Percentiles rank a stretch among this genome's conserved stretches.
Evolutionary conservation across 371 early-diverging fungal genomes (phyloP).

Genomic region (Lichtheimia corymbifera): DNA sequence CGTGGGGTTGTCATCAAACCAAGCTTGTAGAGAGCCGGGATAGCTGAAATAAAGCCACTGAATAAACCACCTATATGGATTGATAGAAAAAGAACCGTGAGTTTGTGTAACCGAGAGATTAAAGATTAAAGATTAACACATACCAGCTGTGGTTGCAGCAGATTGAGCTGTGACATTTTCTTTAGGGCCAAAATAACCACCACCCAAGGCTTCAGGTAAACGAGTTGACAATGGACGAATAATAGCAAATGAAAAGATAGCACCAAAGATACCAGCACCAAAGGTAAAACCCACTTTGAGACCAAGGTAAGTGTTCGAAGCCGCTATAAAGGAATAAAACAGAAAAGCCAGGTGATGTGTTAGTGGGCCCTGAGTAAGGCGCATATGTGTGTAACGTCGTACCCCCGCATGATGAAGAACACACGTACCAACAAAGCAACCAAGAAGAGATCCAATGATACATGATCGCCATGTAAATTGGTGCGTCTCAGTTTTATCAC

Average conservation of each 20-base stretch:
- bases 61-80: conserved; percentile 55
- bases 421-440: conserved; percentile 34
- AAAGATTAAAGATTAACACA: too few relatives aligned
- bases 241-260: conserved; percentile 70
- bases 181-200: conserved; percentile 67
- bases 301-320: conserved; percentile 76
- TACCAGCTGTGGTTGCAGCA: conserved; percentile 63
- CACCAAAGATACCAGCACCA: conserved; percentile 71
- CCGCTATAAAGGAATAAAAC: conserved; percentile 41
- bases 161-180: conserved; percentile 71
- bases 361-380: background rate
- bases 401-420: background rate
- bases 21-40: conserved; percentile 72
- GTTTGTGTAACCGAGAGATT: too few relatives aligned
- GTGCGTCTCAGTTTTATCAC: background rate
- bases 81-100: too few relatives aligned
- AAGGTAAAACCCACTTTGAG: conserved; percentile 75
- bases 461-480: conserved; percentile 52
- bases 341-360: conserved; percentile 1
- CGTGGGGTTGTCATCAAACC: conserved; percentile 52
- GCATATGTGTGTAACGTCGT: background rate
- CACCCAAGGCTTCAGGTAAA: conserved; percentile 49
- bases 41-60: conserved; percentile 64
- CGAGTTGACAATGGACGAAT: conserved; percentile 57
- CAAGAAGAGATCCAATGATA: conserved; percentile 57